A percentile compares a stretch with the other conserved stretches of the same genome.
Evolutionary conservation across 805 yeast genomes (phyloP).

Genomic region (Candida glaebosa): DNA sequence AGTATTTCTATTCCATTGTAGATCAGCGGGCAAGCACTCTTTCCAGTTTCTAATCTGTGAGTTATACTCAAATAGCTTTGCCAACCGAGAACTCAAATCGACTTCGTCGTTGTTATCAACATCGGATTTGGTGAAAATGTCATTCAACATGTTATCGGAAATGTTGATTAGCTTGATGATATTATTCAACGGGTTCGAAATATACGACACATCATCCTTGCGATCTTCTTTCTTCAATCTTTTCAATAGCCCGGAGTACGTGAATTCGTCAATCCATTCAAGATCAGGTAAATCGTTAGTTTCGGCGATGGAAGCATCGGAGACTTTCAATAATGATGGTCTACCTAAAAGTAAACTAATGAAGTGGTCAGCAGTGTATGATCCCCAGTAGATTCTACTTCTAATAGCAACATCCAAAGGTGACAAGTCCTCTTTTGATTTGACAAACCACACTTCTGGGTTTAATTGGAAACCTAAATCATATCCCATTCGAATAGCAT

Average conservation of each 20-base stretch:
- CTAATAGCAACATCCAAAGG: slow-evolving; percentile 54
- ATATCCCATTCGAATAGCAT: slow-evolving; percentile 62
- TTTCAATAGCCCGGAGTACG: slow-evolving; percentile 26
- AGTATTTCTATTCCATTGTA: slow-evolving; percentile 46
- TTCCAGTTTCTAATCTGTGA: slow-evolving; percentile 52
- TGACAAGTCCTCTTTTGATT: slow-evolving; percentile 33
- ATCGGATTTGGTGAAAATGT: slow-evolving; percentile 38
- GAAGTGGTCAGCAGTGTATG: slow-evolving; percentile 61
- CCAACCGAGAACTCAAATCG: slow-evolving; percentile 36
- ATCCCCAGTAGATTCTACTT: slow-evolving; percentile 64
- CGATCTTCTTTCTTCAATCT: slow-evolving; percentile 14
- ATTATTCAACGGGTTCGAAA: slow-evolving; percentile 42
- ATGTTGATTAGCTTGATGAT: slow-evolving; percentile 41
- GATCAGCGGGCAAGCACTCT: slow-evolving; percentile 42
- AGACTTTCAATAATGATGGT: slow-evolving; percentile 51
- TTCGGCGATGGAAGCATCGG: slow-evolving; percentile 59
- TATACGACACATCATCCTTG: slow-evolving; percentile 21
- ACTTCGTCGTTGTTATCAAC: slow-evolving; percentile 33
- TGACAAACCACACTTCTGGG: slow-evolving; percentile 57
- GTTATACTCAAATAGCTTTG: slow-evolving; percentile 44
- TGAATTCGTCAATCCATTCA: slow-evolving; percentile 59
- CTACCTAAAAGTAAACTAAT: slow-evolving; percentile 58
- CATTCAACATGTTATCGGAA: slow-evolving; percentile 43
- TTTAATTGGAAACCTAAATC: slow-evolving; percentile 62
- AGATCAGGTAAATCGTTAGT: slow-evolving; percentile 58